phyloP scores from a whole-genome alignment of 192 early-diverging fungal genomes.

The Coemansia sp. region DNA sequence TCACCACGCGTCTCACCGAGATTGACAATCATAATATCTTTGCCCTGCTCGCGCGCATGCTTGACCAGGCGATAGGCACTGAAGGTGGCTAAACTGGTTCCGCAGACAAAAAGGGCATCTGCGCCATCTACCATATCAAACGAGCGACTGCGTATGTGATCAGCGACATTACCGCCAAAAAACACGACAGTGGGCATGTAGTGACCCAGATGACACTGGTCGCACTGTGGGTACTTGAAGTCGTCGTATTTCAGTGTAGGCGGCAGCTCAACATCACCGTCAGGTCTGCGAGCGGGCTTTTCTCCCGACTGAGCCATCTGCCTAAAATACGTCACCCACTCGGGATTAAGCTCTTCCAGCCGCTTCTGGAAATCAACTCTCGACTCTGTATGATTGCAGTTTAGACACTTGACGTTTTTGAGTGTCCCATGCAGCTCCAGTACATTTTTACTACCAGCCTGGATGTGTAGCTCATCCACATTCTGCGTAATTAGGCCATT shows the following conservation, averaged over 20 bases:
- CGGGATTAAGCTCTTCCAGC: slow-evolving; percentile 69
- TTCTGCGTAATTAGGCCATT: slow-evolving; percentile 84
- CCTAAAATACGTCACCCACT: slow-evolving; percentile 52
- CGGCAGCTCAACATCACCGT: slow-evolving; percentile 78
- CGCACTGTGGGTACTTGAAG: slow-evolving; percentile 74
- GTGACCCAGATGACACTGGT: slow-evolving; percentile 58
- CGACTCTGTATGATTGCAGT: slow-evolving; percentile 57
- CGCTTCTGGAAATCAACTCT: slow-evolving; percentile 64
- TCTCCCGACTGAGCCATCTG: slow-evolving; percentile 40
- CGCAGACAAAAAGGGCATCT: slow-evolving; percentile 70
- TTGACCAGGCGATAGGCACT: slow-evolving; percentile 76
- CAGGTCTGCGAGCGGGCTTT: slow-evolving; percentile 65
- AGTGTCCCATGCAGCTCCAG: slow-evolving; percentile 89
- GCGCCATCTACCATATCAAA: slow-evolving; percentile 60
- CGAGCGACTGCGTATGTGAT: slow-evolving; percentile 54
- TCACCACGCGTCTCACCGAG: slow-evolving; percentile 77
- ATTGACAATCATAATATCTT: slow-evolving; percentile 68
- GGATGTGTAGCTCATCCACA: slow-evolving; percentile 79
- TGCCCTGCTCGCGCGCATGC: slow-evolving; percentile 58
- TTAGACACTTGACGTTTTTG: slow-evolving; percentile 67
- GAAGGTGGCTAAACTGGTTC: slow-evolving; percentile 79
- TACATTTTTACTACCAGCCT: slow-evolving; percentile 56
- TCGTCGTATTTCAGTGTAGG: slow-evolving; percentile 54
- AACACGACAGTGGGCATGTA: slow-evolving; percentile 82
- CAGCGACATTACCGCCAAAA: slow-evolving; percentile 83